These are phyloP conservation scores for Ligustrum vulgare DNA, from an alignment of 257 asterid species.

Conservation along the genomic window DNA sequence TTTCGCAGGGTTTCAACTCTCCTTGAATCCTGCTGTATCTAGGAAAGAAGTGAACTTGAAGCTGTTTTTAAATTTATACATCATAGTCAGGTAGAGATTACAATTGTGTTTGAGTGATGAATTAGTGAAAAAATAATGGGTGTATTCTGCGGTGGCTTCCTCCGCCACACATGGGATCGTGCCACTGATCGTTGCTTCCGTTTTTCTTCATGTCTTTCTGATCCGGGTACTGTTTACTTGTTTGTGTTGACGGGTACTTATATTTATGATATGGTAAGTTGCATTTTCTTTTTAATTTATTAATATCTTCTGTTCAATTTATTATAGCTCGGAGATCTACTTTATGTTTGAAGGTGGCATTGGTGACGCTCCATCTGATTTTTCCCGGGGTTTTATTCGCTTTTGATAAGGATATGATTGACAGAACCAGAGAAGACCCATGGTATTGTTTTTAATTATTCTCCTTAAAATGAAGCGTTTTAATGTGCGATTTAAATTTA, in stretches of 20 bases:
- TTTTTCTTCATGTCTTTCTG: slow-evolving; percentile 81
- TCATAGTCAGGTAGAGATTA: slow-evolving; percentile 22
- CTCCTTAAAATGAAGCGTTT: neutral
- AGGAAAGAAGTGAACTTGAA: neutral
- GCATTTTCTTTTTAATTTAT: neutral
- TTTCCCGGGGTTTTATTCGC: slow-evolving; percentile 55
- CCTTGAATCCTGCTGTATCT: neutral
- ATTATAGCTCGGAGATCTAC: slow-evolving; percentile 79
- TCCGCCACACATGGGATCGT: slow-evolving; percentile 60
- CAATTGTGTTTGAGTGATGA: slow-evolving; percentile 30
- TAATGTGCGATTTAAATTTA: slow-evolving; percentile 17
- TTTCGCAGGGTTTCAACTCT: slow-evolving; percentile 1
- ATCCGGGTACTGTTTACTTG: slow-evolving; percentile 55
- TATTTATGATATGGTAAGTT: neutral
- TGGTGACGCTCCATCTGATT: slow-evolving; percentile 84
- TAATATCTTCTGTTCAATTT: slow-evolving; percentile 5
- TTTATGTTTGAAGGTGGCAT: slow-evolving; percentile 57
- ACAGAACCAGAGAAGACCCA: slow-evolving; percentile 57
- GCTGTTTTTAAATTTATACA: neutral
- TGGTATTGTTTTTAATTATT: slow-evolving; percentile 48
- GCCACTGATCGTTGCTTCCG: slow-evolving; percentile 70
- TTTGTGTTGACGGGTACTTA: neutral
- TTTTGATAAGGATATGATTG: slow-evolving; percentile 68
- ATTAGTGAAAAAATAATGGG: slow-evolving; percentile 59
- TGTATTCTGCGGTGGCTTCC: slow-evolving; percentile 48